Conservation (phyloP, 495 filamentous ascomycete species). For the Aspergillus coremiiformis region DNA sequence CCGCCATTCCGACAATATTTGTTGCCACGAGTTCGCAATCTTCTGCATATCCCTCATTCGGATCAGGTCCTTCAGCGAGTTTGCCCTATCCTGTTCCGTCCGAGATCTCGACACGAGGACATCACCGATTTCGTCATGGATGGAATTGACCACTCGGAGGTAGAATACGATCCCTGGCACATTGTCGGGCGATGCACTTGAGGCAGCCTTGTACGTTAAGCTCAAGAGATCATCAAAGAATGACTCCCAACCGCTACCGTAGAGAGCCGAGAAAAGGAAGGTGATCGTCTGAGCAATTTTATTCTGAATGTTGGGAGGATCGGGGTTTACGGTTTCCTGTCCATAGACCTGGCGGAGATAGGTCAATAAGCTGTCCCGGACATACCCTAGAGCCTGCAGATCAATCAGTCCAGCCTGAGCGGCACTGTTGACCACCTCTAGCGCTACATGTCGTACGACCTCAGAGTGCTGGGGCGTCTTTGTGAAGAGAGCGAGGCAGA, state of each 20-base stretch:
- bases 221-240: slow-evolving; percentile 83
- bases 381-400: slow-evolving; percentile 53
- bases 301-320: slow-evolving; percentile 78
- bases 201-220: slow-evolving; percentile 47
- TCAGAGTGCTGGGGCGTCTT: slow-evolving; percentile 72
- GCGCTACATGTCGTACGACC: slow-evolving; percentile 74
- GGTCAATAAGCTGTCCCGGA: slow-evolving; percentile 68
- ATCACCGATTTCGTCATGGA: slow-evolving; percentile 98
- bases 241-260: slow-evolving; percentile 72
- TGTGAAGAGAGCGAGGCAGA: slow-evolving; percentile 77
- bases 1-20: slow-evolving; percentile 75
- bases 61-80: slow-evolving; percentile 80
- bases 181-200: slow-evolving; percentile 57
- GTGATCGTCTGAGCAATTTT: slow-evolving; percentile 95
- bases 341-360: slow-evolving; percentile 72
- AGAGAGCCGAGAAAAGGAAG: slow-evolving; percentile 77
- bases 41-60: slow-evolving; percentile 76
- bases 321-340: slow-evolving; percentile 45
- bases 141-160: slow-evolving; percentile 72
- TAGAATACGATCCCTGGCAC: slow-evolving; percentile 73
- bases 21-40: slow-evolving; percentile 82
- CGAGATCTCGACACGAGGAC: slow-evolving; percentile 68
- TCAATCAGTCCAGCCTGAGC: slow-evolving; percentile 68
- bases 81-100: slow-evolving; percentile 70
- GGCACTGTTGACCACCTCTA: slow-evolving; percentile 89